Evolutionary conservation across 2,329 filamentous ascomycete species (phyloP).

Genomic region (Juglanconis sp.): DNA sequence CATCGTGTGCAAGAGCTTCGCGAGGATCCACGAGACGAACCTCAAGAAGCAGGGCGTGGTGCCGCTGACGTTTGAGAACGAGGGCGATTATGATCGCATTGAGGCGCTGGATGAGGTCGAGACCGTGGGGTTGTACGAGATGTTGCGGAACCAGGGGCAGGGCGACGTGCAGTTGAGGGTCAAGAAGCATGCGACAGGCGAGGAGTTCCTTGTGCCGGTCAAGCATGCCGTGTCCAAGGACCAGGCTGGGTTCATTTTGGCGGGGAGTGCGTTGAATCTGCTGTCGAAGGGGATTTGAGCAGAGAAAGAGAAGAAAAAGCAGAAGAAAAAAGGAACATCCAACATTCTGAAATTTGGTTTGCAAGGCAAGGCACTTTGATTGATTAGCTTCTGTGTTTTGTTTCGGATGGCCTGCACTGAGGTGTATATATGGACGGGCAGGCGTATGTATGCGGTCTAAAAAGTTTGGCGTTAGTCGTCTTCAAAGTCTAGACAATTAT

Average conservation of each 20-base stretch:
- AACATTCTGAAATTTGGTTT: no score
- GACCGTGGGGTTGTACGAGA: slow-evolving; percentile 80
- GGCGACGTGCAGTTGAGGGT: slow-evolving; percentile 71
- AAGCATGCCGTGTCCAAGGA: slow-evolving; percentile 86
- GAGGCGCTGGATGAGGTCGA: slow-evolving; percentile 77
- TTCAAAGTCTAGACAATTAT: no score
- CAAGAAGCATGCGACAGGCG: slow-evolving; percentile 57
- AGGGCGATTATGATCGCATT: slow-evolving; percentile 82
- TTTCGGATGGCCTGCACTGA: background rate
- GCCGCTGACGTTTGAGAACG: slow-evolving; percentile 84
- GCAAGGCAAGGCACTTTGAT: no score
- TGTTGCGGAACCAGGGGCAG: slow-evolving; percentile 72
- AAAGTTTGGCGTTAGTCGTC: background rate
- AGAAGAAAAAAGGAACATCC: background rate
- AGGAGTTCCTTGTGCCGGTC: slow-evolving; percentile 69
- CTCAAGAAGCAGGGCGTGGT: slow-evolving; percentile 97
- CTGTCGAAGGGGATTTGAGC: slow-evolving; percentile 56
- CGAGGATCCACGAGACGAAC: slow-evolving; percentile 90
- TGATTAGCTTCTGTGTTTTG: background rate
- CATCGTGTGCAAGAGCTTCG: slow-evolving; percentile 78
- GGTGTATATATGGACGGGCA: slow-evolving; percentile 9
- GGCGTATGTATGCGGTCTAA: background rate
- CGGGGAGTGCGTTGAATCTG: slow-evolving; percentile 89
- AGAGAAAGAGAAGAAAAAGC: background rate
- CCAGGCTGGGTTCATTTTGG: slow-evolving; percentile 88